Percentiles rank a stretch among this genome's conserved stretches.
Conservation (phyloP, 169 alveolate species). For the Plasmodium adleri region DNA sequence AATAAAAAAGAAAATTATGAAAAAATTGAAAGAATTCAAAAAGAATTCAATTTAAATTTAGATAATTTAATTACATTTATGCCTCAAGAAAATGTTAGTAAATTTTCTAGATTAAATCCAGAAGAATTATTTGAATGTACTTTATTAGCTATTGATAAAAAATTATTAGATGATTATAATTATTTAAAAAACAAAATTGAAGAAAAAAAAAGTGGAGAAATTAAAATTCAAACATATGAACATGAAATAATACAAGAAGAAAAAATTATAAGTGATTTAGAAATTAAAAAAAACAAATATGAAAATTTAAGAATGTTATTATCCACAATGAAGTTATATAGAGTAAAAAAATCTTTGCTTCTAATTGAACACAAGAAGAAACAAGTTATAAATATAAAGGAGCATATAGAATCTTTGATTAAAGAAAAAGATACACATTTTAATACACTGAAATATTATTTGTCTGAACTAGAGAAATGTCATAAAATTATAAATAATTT, state of each 20-base stretch:
- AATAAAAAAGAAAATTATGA: slow-evolving; percentile 67
- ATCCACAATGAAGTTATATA: slow-evolving; percentile 18
- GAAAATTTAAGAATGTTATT: slow-evolving; percentile 29
- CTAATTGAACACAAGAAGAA: slow-evolving; percentile 36
- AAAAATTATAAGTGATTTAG: slow-evolving; percentile 21
- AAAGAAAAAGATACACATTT: slow-evolving; percentile 54
- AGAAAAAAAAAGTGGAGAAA: slow-evolving; percentile 54
- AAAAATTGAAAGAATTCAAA: slow-evolving; percentile 68
- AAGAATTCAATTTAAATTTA: slow-evolving; percentile 75
- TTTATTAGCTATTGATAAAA: slow-evolving; percentile 79
- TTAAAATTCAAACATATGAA: slow-evolving; percentile 33
- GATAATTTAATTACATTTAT: slow-evolving; percentile 81
- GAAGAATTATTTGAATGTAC: slow-evolving; percentile 83
- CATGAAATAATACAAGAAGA: slow-evolving; percentile 71
- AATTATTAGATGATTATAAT: slow-evolving; percentile 50
- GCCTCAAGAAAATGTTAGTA: slow-evolving; percentile 85
- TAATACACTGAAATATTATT: slow-evolving; percentile 46
- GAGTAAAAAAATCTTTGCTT: slow-evolving; percentile 32
- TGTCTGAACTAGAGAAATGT: slow-evolving; percentile 68
- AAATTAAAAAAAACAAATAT: slow-evolving; percentile 30
- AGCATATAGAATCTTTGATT: slow-evolving; percentile 64
- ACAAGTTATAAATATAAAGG: slow-evolving; percentile 67
- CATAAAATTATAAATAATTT: slow-evolving; percentile 61
- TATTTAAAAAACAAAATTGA: slow-evolving; percentile 44
- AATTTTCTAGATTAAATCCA: slow-evolving; percentile 79